Conservation (phyloP, 306 rosid genomes). For the Vachellia pachyceras region DNA sequence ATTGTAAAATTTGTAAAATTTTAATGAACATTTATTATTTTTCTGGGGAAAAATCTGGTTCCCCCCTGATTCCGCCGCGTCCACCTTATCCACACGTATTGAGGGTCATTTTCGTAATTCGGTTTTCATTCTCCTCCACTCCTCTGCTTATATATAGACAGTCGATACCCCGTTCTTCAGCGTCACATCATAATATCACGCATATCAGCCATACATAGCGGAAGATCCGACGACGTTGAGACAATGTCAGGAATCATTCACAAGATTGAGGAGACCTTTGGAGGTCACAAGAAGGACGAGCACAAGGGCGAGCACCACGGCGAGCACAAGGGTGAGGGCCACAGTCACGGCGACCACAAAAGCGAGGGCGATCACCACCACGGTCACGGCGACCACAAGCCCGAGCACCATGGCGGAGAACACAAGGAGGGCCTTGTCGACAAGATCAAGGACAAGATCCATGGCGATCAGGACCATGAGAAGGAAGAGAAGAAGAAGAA, state of each 20-base stretch:
- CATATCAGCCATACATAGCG: neutral
- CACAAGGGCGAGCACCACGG: conserved; percentile 32
- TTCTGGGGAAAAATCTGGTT: neutral
- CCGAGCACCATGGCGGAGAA: conserved; percentile 32
- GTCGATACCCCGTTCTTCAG: neutral
- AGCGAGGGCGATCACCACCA: neutral
- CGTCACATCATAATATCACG: neutral
- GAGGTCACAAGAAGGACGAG: conserved; percentile 56
- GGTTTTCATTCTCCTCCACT: neutral
- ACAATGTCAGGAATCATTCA: conserved; percentile 60
- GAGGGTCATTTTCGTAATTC: conserved; percentile 34
- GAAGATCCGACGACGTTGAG: neutral
- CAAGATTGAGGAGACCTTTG: conserved; percentile 63
- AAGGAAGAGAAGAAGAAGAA: conserved; percentile 41
- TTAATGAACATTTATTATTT: conserved; percentile 25
- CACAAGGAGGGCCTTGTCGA: conserved; percentile 56
- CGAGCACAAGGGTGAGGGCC: neutral
- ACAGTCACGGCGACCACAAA: neutral
- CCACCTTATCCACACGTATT: neutral
- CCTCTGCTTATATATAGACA: conserved; percentile 39
- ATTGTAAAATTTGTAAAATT: too few relatives aligned
- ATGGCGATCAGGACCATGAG: conserved; percentile 35
- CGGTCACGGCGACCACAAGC: neutral
- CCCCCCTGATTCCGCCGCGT: conserved; percentile 16
- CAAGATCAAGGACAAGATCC: conserved; percentile 67